phyloP scores from a whole-genome alignment of 371 early-diverging fungal species.

The Blastocladiella emersonii region DNA sequence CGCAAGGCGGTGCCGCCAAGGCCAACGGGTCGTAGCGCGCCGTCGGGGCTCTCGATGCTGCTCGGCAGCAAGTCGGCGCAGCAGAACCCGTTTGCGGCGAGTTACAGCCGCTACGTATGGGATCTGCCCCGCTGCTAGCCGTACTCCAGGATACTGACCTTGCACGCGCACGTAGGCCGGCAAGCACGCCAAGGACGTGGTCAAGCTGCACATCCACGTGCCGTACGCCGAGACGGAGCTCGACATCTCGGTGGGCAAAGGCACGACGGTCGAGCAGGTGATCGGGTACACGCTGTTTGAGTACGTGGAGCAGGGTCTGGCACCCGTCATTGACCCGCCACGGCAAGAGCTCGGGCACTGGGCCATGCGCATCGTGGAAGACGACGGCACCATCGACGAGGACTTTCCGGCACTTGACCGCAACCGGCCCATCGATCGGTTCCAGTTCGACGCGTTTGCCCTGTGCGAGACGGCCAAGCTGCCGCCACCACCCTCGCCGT shows the following conservation, averaged over 20 bases:
- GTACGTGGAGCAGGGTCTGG: constrained; percentile 50
- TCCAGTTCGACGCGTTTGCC: constrained; percentile 82
- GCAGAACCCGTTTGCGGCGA: constrained; percentile 59
- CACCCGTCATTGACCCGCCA: constrained; percentile 46
- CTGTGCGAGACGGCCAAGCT: constrained; percentile 35
- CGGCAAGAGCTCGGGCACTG: constrained; percentile 55
- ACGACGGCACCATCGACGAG: constrained; percentile 88
- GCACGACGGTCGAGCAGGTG: constrained; percentile 79
- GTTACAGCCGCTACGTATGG: constrained; percentile 35
- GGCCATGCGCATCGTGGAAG: constrained; percentile 84
- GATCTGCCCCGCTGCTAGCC: too few species aligned
- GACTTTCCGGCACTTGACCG: constrained; percentile 90
- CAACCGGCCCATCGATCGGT: constrained; percentile 63
- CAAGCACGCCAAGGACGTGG: constrained; percentile 38
- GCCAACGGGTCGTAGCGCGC: too few species aligned
- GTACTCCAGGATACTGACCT: too few species aligned
- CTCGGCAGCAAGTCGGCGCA: neutral
- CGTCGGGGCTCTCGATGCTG: neutral
- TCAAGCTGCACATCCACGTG: constrained; percentile 49
- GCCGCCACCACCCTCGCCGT: too few species aligned
- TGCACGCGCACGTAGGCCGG: constrained; percentile 33
- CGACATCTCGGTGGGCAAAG: constrained; percentile 53
- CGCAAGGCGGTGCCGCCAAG: neutral
- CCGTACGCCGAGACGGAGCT: constrained; percentile 34
- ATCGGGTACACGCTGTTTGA: constrained; percentile 76